phyloP scores from a whole-genome alignment of 2,329 filamentous ascomycete species.

The Trichoderma hamatum region DNA sequence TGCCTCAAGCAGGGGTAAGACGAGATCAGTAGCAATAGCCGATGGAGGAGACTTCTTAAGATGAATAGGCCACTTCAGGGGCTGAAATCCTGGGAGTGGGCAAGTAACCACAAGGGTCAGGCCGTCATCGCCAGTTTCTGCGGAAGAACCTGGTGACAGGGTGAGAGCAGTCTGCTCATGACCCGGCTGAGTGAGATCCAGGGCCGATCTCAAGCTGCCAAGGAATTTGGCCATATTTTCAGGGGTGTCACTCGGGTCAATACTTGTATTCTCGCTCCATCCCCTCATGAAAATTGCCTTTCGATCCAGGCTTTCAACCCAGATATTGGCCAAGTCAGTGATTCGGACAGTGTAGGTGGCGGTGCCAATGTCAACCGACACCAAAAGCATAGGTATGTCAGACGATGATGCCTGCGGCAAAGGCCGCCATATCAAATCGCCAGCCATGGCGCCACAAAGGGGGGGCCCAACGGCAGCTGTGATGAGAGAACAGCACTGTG shows the following conservation, averaged over 20 bases:
- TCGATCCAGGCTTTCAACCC: constrained; percentile 66
- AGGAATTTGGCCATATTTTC: constrained; percentile 71
- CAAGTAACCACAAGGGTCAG: constrained; percentile 60
- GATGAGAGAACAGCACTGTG: not conserved
- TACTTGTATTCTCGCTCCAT: constrained; percentile 65
- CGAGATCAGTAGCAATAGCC: constrained; percentile 51
- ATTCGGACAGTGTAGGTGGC: constrained; percentile 66
- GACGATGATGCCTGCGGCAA: constrained; percentile 48
- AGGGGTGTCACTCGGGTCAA: constrained; percentile 71
- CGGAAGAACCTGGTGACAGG: constrained; percentile 41
- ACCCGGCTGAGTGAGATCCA: constrained; percentile 51
- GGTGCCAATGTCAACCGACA: constrained; percentile 59
- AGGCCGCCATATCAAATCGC: constrained; percentile 49
- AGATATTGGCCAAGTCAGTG: constrained; percentile 74
- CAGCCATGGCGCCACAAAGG: constrained; percentile 36
- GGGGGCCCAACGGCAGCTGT: not conserved
- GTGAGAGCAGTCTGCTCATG: constrained; percentile 51
- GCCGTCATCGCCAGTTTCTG: constrained; percentile 45
- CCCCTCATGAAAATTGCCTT: constrained; percentile 66
- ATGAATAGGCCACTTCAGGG: constrained; percentile 67
- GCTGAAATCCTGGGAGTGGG: constrained; percentile 64
- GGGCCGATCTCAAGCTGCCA: constrained; percentile 59
- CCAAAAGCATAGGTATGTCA: constrained; percentile 62
- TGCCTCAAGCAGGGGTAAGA: constrained; percentile 55
- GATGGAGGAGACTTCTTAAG: constrained; percentile 52